Evolutionary conservation across 257 asterid genomes (phyloP), one percentile per base, ranked within the genome.

Genomic region (Sherardia arvensis): DNA sequence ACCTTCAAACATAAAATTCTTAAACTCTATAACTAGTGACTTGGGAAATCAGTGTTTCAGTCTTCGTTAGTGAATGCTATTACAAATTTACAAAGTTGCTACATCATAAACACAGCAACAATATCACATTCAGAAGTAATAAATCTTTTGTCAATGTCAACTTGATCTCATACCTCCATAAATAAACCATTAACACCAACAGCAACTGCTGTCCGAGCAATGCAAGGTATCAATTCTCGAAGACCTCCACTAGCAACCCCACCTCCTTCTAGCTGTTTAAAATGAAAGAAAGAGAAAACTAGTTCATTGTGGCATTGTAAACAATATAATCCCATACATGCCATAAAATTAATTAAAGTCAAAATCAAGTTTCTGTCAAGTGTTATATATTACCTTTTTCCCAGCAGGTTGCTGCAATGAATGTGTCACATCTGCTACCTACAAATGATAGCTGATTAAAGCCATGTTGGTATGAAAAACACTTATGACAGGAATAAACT

Each of bases 171-270:
- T 78, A 87, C 96, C 99, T 92, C 99, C 99, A 92, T 87, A 77
- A 92, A 92, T 70, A 92, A 84, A 40, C 99, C 99, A 74, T 89
- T 87, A 63, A 92, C 95, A 60, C 99, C 99, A 58, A 92, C 96
- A 68, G 95, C 90, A 72, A 87, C 99, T 22, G 99, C 93, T 28
- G 99, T 92, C 70, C 97, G 77, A 62, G 96, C 97, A 79, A 92
- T 92, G 83, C 98, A 92, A 62, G 95, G 97, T 68, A 87, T 92
- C 68, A 89, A 74, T 76, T 92, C 98, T 3, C 98, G 95, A 58
- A 92, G 96, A 77, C 97, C 97, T 22, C 98, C 98, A 81, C 98
- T 92, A 34, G 97, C 98, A 73, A 92, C 98, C 55, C 98, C 95
- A 49, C 97, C 95, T 71, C 99, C 99, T 77, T 92, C 99, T 54